Conservation (phyloP, 2,329 filamentous ascomycete genomes). For the Blastomyces silverae region DNA sequence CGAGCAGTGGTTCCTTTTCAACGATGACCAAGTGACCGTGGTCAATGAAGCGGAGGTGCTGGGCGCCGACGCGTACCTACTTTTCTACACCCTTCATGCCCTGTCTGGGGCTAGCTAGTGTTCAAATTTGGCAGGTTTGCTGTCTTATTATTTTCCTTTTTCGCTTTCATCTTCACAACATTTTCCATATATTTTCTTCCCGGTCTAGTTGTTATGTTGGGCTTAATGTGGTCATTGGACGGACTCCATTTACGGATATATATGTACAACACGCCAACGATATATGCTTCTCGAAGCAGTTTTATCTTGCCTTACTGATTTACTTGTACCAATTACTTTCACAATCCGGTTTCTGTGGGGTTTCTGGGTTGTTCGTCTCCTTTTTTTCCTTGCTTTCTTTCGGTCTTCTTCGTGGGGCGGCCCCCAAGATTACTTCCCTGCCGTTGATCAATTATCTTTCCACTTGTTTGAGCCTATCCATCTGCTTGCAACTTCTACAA, state of each 20-base stretch:
- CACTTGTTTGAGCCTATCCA: not conserved
- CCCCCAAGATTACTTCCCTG: not conserved
- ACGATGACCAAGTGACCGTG: conserved; percentile 85
- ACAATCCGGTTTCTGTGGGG: not conserved
- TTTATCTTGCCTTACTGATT: not conserved
- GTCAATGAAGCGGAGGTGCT: conserved; percentile 81
- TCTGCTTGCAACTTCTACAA: not conserved
- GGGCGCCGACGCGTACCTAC: conserved; percentile 75
- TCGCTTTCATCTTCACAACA: not conserved
- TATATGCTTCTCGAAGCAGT: not conserved
- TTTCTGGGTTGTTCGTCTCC: not conserved
- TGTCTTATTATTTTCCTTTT: not conserved
- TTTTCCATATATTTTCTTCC: not conserved
- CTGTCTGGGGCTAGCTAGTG: conserved; percentile 21
- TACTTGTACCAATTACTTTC: not conserved
- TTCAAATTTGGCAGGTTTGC: not conserved
- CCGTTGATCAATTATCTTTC: not conserved
- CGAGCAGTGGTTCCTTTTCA: conserved; percentile 90
- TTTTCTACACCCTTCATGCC: conserved; percentile 62
- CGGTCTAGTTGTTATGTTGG: no score
- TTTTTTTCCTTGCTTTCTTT: not conserved
- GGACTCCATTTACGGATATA: not conserved
- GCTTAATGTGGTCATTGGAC: not conserved
- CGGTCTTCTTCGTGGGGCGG: not conserved
- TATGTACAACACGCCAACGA: not conserved